Evolutionary conservation across 768 basidiomycete species (phyloP), one percentile per base, ranked within the genome.

Genomic region (Boletus rubropictus): DNA sequence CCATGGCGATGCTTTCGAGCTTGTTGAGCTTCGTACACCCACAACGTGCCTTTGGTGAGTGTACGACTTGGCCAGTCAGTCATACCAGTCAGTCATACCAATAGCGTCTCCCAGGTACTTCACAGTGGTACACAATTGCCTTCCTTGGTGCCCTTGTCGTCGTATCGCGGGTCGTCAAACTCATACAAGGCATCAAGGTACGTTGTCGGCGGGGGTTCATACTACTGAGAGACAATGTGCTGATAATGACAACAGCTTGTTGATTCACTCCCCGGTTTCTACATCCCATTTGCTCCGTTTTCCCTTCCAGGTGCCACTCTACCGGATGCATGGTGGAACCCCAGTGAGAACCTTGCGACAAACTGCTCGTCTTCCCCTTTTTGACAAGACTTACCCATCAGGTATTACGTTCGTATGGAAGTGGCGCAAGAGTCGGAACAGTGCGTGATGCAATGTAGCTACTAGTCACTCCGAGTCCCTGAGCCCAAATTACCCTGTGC

Each of bases 241-340:
- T 31, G 22, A 51, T 45, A 17, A 18, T 20, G 21, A 25, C 10
- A n/a, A 32, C 43, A 46, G 48, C 25, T 24, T 20, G 45, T 49
- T n/a, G 20, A 25, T 34, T 49, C 48, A 9, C 58, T 59, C 7
- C 49, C 58, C 4, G 57, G 57, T 6, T 29, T 59, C 24, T 31
- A 45, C 32, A 25, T 53, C 20, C 57, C 54, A 27, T 50, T 57
- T 34, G 25, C 52, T n/a, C 58, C 58, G 2, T 21, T 46, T 17
- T 29, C 38, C 17, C 2, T 49, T 21, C n/a, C 25, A 4, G 28
- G 51, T 21, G 20, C 27, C 12, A 5, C 38, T 34, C 15, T 51
- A 14, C 54, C 58, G 0, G 48, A 37, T 29, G 12, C 32, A 5
- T 48, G 42, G 52, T 59, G 58, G 57, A 59, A 59, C 9, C 57